A percentile compares a stretch with the other conserved stretches of the same genome.
Conservation (phyloP, 2,329 filamentous ascomycete genomes). For the Aspergillus costaricaensis region DNA sequence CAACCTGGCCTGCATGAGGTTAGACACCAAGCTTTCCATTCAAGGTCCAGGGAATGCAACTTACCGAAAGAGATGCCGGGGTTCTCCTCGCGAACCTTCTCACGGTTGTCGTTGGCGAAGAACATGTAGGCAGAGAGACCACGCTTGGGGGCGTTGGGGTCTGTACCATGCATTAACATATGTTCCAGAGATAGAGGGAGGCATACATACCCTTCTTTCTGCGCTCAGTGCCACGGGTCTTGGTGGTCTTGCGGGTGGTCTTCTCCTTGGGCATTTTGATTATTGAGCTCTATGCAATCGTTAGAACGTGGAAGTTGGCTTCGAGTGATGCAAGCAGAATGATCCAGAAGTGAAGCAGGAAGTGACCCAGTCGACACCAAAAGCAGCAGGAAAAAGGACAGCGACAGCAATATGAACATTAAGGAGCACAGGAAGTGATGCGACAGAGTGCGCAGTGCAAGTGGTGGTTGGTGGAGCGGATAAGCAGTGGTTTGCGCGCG, state of each 20-base stretch:
- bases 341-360: background rate
- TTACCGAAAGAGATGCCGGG: conserved; percentile 93
- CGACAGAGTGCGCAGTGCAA: conserved; percentile 14
- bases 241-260: conserved; percentile 62
- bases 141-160: conserved; percentile 98
- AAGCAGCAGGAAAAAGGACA: conserved; percentile 12
- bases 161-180: conserved; percentile 50
- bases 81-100: conserved; percentile 98
- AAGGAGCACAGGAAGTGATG: conserved; percentile 3
- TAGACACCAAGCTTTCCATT: conserved; percentile 12
- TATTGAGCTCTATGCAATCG: conserved; percentile 21
- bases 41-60: conserved; percentile 28
- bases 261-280: conserved; percentile 69
- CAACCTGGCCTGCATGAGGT: conserved; percentile 72
- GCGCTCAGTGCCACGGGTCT: conserved; percentile 58
- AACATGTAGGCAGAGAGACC: conserved; percentile 99
- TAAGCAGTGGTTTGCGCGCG: conserved; percentile 19
- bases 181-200: background rate
- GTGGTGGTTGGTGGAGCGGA: conserved; percentile 14
- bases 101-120: conserved; percentile 99
- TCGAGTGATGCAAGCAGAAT: background rate
- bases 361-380: conserved; percentile 9
- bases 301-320: conserved; percentile 11
- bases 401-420: conserved; percentile 17
- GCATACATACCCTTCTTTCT: conserved; percentile 68